Evolutionary conservation across 768 basidiomycete species (phyloP).

Genomic region (Lactarius akahatsu): DNA sequence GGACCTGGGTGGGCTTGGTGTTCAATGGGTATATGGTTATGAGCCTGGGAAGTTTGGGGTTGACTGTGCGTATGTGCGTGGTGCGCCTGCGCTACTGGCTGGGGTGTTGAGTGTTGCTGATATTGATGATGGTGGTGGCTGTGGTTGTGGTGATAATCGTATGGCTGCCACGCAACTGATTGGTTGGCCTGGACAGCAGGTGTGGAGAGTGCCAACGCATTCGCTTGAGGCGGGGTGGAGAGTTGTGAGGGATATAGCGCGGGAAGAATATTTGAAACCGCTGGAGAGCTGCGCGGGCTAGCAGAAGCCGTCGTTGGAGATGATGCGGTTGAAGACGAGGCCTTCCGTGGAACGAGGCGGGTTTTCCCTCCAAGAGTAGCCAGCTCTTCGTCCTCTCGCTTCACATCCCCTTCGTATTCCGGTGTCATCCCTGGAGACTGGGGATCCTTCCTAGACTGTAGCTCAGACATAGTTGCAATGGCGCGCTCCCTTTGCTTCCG

Average conservation of each 20-base stretch:
- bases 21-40: constrained; percentile 22
- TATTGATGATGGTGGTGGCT: constrained; percentile 15
- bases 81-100: constrained; percentile 12
- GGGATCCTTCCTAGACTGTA: constrained; percentile 35
- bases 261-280: constrained; percentile 18
- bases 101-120: constrained; percentile 10
- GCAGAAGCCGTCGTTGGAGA: constrained; percentile 34
- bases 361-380: constrained; percentile 63
- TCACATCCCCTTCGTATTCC: constrained; percentile 38
- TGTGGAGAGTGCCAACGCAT: constrained; percentile 16
- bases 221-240: constrained; percentile 44
- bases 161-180: constrained; percentile 12
- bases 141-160: constrained; percentile 15
- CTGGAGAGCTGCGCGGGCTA: constrained; percentile 36
- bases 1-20: constrained; percentile 20
- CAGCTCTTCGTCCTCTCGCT: constrained; percentile 61
- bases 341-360: constrained; percentile 54
- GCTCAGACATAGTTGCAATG: constrained; percentile 36
- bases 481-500: constrained; percentile 57
- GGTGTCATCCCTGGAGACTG: constrained; percentile 34
- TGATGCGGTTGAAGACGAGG: constrained; percentile 42
- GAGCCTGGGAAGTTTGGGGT: constrained; percentile 12
- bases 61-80: constrained; percentile 16
- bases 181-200: constrained; percentile 7
- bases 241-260: constrained; percentile 45